Base-by-base conservation (phyloP, 2,329 filamentous ascomycete genomes). In the Talaromyces sp. region DNA sequence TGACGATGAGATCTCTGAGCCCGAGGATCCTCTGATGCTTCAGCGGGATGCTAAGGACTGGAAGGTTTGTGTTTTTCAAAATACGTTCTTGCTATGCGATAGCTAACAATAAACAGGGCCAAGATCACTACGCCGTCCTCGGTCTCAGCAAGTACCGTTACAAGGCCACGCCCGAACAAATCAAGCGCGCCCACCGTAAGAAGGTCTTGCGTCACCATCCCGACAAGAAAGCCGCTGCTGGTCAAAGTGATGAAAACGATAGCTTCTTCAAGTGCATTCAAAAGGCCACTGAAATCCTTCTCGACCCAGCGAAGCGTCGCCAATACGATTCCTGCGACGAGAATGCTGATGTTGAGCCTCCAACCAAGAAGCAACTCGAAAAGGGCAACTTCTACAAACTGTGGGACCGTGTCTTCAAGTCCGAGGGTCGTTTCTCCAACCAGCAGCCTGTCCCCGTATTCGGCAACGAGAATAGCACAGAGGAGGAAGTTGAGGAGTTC, bases 201-300 rank as follows among this genome's bases (percentile, higher is more conserved):
- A 99, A 99, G 88, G 94, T 99, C 64, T 88, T 99, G 65, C 93
- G 91, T 80, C 94, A 99, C 77, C 94, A 99, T 77, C 94, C 94
- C 62, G 94, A 99, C 77, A 99, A 99, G 87, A 96, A 95, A 81
- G 94, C 95, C 15, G 94, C 94, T 28, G 84, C 87, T 50, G 94
- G 94, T 62, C 84, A 85, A 68, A 84, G 85, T 66, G 92, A 97
- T 69, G 93, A 79, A 68, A 77, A 97, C 77, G 94, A 99, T 76
- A 90, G 89, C 75, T 99, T 99, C 83, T 99, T 99, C 88, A 99
- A 99, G 84, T 99, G 95, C 78, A 99, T 99, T 75, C 95, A 99
- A 75, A 97, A 97, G 78, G 94, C 94, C 59, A 93, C 89, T 68
- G 94, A 99, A 70, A 84, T 97, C 54, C 88, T 99, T 17, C 84